Base-by-base conservation (phyloP, 805 yeast genomes). In the Ogataea parapolymorpha region DNA sequence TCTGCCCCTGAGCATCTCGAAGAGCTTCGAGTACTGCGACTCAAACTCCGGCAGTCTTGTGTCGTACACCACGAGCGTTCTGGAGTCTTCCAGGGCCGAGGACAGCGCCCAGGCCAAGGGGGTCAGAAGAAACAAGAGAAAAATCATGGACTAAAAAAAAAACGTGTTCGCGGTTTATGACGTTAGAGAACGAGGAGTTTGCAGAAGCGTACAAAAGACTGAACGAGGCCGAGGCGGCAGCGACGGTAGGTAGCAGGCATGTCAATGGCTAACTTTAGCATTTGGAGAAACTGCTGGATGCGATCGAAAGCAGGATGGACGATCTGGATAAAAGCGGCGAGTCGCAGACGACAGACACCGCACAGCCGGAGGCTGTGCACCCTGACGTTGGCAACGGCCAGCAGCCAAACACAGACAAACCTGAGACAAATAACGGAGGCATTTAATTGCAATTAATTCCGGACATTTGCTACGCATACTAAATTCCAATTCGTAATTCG, bases 181-280 rank as follows among this genome's bases (percentile, higher is more conserved):
- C 42, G 16, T 28, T 39, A 23, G 42, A 39, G 24, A 32, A 51
- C 6, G 49, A 54, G 14, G 71, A 68, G 38, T 61, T 80, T 37
- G 76, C 77, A 6, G 79, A 78, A 12, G 74, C 86, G 0, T 77
- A 77, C 57, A 69, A 75, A 50, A 74, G 80, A 52, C 61, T 85
- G 32, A 72, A 72, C 39, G 84, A 82, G 43, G 93, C 88, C 2
- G 93, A 85, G 56, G 58, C 65, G 44, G 82, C 86, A 1, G 79
- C 83, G 2, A 63, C 70, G 3, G 76, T 66, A 56, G 37, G 71
- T 65, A 26, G 11, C 7, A 22, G 5, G 5, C 26, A n/a, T 34
- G 20, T 18, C 25, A 25, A 27, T 11, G 20, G 16, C 42, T 28
- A 36, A 37, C 32, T 24, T 14, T 34, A 58, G 72, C 56, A 68